Evolutionary conservation across 495 filamentous ascomycete species (phyloP).

Genomic region (Penicillium pancosmium): DNA sequence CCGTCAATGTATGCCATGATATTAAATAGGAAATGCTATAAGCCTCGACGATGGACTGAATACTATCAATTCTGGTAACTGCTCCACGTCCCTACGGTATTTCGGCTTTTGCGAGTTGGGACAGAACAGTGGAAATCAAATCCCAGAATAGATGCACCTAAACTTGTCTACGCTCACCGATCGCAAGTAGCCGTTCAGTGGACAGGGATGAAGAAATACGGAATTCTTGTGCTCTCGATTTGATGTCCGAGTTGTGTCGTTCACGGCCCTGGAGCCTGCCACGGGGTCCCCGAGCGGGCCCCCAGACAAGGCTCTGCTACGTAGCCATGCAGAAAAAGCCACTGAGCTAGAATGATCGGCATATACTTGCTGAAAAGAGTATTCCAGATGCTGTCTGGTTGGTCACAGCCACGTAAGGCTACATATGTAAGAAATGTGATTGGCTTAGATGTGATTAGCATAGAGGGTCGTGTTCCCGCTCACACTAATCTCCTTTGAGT

Average conservation of each 20-base stretch:
- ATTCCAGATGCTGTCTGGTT: background rate
- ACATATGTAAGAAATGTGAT: background rate
- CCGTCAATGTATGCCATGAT: no score
- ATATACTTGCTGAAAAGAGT: background rate
- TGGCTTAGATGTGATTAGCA: background rate
- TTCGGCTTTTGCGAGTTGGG: no score
- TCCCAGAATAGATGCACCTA: no score
- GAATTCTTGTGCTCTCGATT: no score
- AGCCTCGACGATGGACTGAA: no score
- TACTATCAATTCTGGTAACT: no score
- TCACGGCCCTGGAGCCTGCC: background rate
- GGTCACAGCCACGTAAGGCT: background rate
- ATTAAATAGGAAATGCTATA: no score
- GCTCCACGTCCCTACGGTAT: no score
- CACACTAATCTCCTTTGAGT: background rate
- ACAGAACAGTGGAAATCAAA: no score
- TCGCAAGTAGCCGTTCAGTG: no score
- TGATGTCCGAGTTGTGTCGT: background rate
- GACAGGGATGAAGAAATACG: no score
- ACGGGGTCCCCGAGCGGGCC: background rate
- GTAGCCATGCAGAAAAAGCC: background rate
- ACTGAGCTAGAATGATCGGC: background rate
- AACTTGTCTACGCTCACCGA: no score
- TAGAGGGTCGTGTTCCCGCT: background rate
- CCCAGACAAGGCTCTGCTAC: background rate